phyloP scores from a whole-genome alignment of 768 basidiomycete genomes.

The Kwoniella bestiolae region DNA sequence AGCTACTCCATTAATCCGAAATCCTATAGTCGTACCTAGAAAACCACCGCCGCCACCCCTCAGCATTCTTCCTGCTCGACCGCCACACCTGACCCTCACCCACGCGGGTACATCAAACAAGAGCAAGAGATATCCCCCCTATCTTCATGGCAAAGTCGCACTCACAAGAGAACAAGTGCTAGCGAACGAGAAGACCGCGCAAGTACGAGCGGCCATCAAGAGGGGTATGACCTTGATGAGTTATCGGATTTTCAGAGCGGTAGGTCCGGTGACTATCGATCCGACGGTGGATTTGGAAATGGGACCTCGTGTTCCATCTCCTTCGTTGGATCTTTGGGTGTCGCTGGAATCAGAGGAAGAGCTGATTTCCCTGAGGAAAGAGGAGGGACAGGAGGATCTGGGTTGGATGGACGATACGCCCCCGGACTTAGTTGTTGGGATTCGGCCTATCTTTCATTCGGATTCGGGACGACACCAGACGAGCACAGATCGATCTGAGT shows the following conservation, averaged over 20 bases:
- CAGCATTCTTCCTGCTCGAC: no score
- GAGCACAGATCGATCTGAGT: not conserved
- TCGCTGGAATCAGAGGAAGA: not conserved
- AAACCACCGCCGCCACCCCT: no score
- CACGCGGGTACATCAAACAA: no score
- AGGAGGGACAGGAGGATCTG: not conserved
- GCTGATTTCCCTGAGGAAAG: not conserved
- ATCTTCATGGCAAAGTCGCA: not conserved
- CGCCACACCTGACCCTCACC: no score
- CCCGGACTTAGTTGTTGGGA: not conserved
- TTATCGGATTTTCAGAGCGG: not conserved
- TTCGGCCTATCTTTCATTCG: not conserved
- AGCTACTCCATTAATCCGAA: no score
- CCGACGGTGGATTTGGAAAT: not conserved
- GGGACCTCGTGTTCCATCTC: not conserved
- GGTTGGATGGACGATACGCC: not conserved
- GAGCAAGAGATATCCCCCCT: not conserved
- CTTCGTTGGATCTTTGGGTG: not conserved
- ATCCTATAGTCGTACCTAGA: no score
- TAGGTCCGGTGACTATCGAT: not conserved
- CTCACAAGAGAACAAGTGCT: not conserved
- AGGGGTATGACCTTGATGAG: not conserved
- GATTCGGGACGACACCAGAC: not conserved
- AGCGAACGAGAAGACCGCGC: not conserved
- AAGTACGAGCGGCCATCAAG: not conserved